phyloP scores from a whole-genome alignment of 495 filamentous ascomycete species.

The Neurospora sp. region DNA sequence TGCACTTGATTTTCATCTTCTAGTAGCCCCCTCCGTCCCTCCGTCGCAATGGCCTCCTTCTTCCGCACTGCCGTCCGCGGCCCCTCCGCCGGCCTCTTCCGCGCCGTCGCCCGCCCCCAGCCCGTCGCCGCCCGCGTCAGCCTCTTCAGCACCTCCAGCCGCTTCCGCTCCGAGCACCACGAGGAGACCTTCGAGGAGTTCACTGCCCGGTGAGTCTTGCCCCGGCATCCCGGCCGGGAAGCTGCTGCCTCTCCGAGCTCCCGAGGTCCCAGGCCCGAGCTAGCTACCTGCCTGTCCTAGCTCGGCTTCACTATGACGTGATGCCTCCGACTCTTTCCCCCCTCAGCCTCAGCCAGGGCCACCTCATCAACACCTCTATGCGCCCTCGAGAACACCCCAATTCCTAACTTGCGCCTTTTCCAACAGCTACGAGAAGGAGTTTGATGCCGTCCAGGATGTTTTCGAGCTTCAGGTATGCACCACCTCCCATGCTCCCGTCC shows the following conservation, averaged over 20 bases:
- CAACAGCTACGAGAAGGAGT: slow-evolving; percentile 95
- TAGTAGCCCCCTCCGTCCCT: slow-evolving; percentile 1
- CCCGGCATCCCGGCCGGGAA: neutral
- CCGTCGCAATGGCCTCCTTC: slow-evolving; percentile 49
- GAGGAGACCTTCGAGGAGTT: slow-evolving; percentile 99
- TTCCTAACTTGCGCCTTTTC: slow-evolving; percentile 20
- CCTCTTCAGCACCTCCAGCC: slow-evolving; percentile 59
- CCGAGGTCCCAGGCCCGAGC: slow-evolving; percentile 1
- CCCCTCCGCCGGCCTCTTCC: slow-evolving; percentile 53
- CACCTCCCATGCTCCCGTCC: neutral
- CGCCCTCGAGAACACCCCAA: slow-evolving; percentile 6
- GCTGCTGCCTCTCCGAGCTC: slow-evolving; percentile 11
- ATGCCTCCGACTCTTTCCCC: slow-evolving; percentile 11
- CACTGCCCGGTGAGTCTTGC: slow-evolving; percentile 73
- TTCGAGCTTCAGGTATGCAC: slow-evolving; percentile 94
- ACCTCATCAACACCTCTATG: neutral
- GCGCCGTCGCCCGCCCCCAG: slow-evolving; percentile 42
- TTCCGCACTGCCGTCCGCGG: slow-evolving; percentile 62
- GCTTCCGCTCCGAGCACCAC: slow-evolving; percentile 49
- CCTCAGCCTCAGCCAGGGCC: slow-evolving; percentile 2
- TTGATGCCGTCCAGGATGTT: slow-evolving; percentile 93
- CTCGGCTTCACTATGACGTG: slow-evolving; percentile 12
- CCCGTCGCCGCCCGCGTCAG: slow-evolving; percentile 33
- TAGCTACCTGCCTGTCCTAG: slow-evolving; percentile 3
- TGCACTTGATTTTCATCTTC: slow-evolving; percentile 5